phyloP scores from a whole-genome alignment of 176 grass and related monocot species.

The Bolboschoenus planiculmis region DNA sequence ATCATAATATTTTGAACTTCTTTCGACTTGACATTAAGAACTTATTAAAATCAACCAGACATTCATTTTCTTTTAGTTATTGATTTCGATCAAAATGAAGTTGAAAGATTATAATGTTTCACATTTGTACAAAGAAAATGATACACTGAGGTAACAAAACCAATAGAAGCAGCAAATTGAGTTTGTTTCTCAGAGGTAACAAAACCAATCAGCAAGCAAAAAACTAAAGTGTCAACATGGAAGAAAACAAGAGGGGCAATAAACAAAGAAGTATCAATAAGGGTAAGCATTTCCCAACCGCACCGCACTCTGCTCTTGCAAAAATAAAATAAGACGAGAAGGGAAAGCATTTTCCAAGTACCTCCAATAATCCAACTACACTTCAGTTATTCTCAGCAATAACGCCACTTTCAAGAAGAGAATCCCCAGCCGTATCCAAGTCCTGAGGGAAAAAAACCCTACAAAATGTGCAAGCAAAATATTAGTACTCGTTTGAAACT shows the following conservation, averaged over 20 bases:
- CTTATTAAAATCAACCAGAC: neutral
- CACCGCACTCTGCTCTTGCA: neutral
- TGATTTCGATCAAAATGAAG: neutral
- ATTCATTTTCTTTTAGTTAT: neutral
- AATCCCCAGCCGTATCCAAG: slow-evolving; percentile 58
- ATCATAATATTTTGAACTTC: neutral
- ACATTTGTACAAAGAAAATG: neutral
- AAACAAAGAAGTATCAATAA: neutral
- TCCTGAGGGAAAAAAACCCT: slow-evolving; percentile 95
- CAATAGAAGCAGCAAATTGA: neutral
- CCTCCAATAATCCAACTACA: neutral
- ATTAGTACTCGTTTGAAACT: neutral
- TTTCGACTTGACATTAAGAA: neutral
- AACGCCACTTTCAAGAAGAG: slow-evolving; percentile 60
- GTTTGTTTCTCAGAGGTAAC: neutral
- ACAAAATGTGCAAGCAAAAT: slow-evolving; percentile 20
- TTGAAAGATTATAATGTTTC: neutral
- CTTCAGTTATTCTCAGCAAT: slow-evolving; percentile 33
- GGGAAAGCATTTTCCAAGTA: neutral
- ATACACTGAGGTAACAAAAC: neutral
- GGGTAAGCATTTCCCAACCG: neutral
- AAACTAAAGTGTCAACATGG: neutral
- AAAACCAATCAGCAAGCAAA: neutral
- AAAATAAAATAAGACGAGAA: neutral
- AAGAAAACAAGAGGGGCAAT: neutral